phyloP scores from a whole-genome alignment of 2,329 filamentous ascomycete species.

The Cadophora gregata region DNA sequence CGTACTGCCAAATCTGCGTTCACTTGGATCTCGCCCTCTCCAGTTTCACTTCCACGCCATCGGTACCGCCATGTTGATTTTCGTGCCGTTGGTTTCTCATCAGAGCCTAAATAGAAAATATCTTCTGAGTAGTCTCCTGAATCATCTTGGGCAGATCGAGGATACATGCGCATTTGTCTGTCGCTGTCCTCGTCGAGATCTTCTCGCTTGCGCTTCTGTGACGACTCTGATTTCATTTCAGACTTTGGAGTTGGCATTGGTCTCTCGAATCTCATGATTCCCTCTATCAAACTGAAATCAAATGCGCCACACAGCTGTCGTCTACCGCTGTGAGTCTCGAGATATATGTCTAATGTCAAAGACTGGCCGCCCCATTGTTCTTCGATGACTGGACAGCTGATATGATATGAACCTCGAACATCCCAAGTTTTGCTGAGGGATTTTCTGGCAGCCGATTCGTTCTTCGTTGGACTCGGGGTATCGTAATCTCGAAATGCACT shows the following conservation, averaged over 20 bases:
- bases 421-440: slow-evolving; percentile 22
- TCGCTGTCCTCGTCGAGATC: slow-evolving; percentile 28
- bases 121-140: slow-evolving; percentile 20
- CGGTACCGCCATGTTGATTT: slow-evolving; percentile 32
- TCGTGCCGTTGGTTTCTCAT: slow-evolving; percentile 31
- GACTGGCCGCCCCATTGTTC: slow-evolving; percentile 16
- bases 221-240: slow-evolving; percentile 5
- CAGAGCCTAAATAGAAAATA: slow-evolving; percentile 23
- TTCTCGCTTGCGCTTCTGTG: slow-evolving; percentile 28
- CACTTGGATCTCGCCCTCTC: slow-evolving; percentile 33
- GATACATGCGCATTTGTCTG: slow-evolving; percentile 12
- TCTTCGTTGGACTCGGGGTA: neutral
- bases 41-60: slow-evolving; percentile 34
- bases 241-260: slow-evolving; percentile 24
- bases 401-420: slow-evolving; percentile 27
- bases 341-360: slow-evolving; percentile 27
- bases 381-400: slow-evolving; percentile 26
- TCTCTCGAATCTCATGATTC: slow-evolving; percentile 34
- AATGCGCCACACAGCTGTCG: slow-evolving; percentile 32
- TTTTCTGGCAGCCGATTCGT: neutral
- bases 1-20: slow-evolving; percentile 23
- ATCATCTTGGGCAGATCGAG: slow-evolving; percentile 5
- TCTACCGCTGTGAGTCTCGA: slow-evolving; percentile 23
- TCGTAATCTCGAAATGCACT: neutral
- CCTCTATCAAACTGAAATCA: slow-evolving; percentile 30